Conservation (phyloP, 805 yeast species). For the Metschnikowia noctiluminum region DNA sequence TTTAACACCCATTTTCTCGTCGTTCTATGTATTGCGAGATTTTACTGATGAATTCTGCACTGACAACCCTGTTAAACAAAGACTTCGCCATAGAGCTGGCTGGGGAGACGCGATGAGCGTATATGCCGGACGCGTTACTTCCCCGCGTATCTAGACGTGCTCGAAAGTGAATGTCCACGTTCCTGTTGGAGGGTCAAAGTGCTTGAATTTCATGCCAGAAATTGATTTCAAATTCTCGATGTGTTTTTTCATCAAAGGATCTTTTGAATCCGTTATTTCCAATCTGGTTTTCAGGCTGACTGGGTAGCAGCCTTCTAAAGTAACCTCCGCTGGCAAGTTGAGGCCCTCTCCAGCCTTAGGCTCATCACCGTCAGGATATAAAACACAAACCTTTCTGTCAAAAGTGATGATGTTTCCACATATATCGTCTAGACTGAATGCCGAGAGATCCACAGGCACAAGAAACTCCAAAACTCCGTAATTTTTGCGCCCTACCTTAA, state of each 20-base stretch:
- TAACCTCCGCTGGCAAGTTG: constrained; percentile 69
- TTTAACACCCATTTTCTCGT: constrained; percentile 17
- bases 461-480: constrained; percentile 76
- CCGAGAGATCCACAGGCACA: constrained; percentile 79
- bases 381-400: constrained; percentile 53
- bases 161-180: constrained; percentile 63
- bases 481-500: constrained; percentile 75
- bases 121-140: constrained; percentile 12
- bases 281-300: constrained; percentile 64
- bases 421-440: constrained; percentile 56
- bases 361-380: constrained; percentile 65
- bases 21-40: no score
- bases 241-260: constrained; percentile 66
- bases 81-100: no score
- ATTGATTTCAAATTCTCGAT: constrained; percentile 60
- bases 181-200: constrained; percentile 76
- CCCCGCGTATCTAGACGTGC: constrained; percentile 10
- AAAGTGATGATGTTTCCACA: constrained; percentile 66
- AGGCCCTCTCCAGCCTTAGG: constrained; percentile 72
- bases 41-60: no score
- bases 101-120: background rate
- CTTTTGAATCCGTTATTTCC: constrained; percentile 75
- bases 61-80: no score
- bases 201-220: constrained; percentile 59
- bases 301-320: constrained; percentile 80